A percentile compares a stretch with the other conserved stretches of the same genome.
Conservation (phyloP, 78 protist species). For the Polysphondylium violaceum region DNA sequence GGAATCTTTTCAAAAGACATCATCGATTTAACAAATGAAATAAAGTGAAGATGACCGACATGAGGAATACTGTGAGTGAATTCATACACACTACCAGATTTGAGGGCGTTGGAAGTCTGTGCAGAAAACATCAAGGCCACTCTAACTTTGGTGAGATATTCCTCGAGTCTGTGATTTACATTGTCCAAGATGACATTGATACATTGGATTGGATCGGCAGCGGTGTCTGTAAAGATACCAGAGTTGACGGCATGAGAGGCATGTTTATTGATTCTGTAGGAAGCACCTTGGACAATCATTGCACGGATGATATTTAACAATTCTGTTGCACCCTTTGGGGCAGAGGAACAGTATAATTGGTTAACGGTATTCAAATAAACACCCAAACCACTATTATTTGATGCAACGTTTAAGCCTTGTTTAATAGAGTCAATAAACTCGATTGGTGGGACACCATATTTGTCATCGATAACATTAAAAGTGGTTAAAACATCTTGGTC, state of each 20-base stretch:
- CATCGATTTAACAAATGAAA: neutral
- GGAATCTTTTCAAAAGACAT: neutral
- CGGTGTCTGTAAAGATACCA: constrained; percentile 18
- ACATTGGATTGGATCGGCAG: constrained; percentile 20
- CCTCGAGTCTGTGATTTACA: neutral
- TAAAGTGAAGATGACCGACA: neutral
- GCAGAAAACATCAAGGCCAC: constrained; percentile 12
- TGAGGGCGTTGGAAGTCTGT: neutral
- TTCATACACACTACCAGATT: neutral
- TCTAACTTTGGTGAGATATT: neutral
- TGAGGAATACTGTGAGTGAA: neutral
- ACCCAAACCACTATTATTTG: constrained; percentile 4
- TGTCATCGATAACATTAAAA: constrained; percentile 22
- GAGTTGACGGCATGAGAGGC: constrained; percentile 11
- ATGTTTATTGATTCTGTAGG: constrained; percentile 40
- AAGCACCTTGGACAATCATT: constrained; percentile 50
- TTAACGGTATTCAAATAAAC: neutral
- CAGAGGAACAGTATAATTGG: neutral
- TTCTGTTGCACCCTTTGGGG: no score
- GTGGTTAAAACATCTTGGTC: constrained; percentile 7
- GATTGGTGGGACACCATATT: constrained; percentile 72
- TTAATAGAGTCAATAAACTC: constrained; percentile 56
- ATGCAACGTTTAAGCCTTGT: neutral
- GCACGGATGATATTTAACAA: constrained; percentile 8
- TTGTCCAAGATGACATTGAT: neutral